Evolutionary conservation across 208 protist genomes (phyloP), one percentile per base, ranked within the genome.

Genomic region (Crithidia expoeki): DNA sequence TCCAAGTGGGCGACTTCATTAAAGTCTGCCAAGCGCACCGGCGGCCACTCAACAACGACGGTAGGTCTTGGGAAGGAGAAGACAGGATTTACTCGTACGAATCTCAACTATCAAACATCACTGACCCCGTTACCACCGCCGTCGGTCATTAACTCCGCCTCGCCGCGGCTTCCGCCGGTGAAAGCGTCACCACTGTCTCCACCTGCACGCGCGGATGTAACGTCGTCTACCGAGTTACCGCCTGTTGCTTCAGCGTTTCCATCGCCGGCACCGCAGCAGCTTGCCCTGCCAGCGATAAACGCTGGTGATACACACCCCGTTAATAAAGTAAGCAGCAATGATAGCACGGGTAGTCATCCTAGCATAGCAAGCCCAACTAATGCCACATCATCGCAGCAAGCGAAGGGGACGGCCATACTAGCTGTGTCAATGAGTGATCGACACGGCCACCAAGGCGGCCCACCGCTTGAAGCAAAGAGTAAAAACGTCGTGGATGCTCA

Each of bases 101-200:
- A 14, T 44, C 38, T 17, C 7, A 14, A 14, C 7, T 7, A 14
- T 14, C 7, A 7, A 44, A 44, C 38, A 44, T 17, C 38, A 44
- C 10, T 14, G 14, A 14, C 38, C 10, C 38, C 38, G 38, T 14
- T 17, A 14, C 38, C 38, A 44, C 38, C 14, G 38, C 38, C 38
- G 10, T 23, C 23, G 47, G 9, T 5, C 5, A 52, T 23, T 16
- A 9, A 23, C 47, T 7, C 47, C 23, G 21, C 17, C 6, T 52
- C 47, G 2, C 51, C 51, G 9, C 33, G 23, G 2, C 61, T 67
- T 7, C 61, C 61, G 10, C 61, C 61, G 1, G 40, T 67, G 33
- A 55, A 47, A 14, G 9, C 30, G 6, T 2, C 44, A 2, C 17
- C 32, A 11, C 28, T 28, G 42, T 16, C 23, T 4, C 58, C 58